These are phyloP conservation scores for Chondrus crispus DNA, from an alignment of 23 red algal genomes.

Conservation along the genomic window DNA sequence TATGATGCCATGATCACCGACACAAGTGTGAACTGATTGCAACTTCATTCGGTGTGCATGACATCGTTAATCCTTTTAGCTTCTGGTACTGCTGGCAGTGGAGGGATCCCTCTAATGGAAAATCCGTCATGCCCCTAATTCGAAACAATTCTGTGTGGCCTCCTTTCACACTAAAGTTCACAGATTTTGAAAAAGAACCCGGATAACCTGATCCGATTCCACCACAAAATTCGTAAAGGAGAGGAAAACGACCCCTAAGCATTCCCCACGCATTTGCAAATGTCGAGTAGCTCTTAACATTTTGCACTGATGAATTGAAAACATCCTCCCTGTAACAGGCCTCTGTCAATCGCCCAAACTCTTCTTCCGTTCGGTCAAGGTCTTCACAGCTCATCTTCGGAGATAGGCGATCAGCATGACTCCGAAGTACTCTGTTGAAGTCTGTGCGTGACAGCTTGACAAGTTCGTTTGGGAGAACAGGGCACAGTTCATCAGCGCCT, in stretches of 20 bases:
- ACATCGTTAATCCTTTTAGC: background rate
- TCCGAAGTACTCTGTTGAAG: background rate
- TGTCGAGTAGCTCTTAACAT: background rate
- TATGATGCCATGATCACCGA: too few relatives aligned
- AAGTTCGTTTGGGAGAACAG: conserved; percentile 24
- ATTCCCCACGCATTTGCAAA: background rate
- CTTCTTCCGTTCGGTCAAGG: conserved; percentile 5
- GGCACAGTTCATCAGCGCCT: background rate
- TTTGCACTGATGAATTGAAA: background rate
- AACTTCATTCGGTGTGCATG: background rate
- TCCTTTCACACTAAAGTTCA: background rate
- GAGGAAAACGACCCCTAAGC: background rate
- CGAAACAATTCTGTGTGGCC: background rate
- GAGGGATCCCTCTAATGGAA: conserved; percentile 1
- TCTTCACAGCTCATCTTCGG: background rate
- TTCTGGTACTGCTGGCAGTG: background rate
- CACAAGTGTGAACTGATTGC: too few relatives aligned
- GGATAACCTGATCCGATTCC: background rate
- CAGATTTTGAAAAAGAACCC: background rate
- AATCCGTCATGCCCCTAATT: background rate
- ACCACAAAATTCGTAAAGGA: background rate
- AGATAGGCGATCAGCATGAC: background rate
- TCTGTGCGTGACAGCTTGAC: background rate
- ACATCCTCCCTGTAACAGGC: conserved; percentile 4
- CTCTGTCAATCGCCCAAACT: background rate